Conservation (phyloP, 2,329 filamentous ascomycete genomes). For the Hypoxylon sp. region DNA sequence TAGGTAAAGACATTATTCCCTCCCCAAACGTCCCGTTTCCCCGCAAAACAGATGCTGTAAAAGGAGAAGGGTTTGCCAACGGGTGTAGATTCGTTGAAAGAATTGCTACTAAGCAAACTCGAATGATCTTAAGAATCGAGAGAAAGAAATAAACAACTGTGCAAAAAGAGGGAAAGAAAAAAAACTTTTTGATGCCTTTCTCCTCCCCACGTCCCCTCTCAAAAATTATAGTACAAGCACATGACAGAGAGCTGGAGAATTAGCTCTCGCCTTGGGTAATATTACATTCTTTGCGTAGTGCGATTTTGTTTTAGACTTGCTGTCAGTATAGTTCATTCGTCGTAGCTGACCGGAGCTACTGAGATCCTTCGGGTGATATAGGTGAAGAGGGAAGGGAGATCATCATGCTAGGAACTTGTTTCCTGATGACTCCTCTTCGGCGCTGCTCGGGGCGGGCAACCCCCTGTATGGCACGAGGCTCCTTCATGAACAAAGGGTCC, state of each 20-base stretch:
- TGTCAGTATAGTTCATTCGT: conserved; percentile 17
- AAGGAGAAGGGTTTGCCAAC: background rate
- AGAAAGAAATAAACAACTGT: conserved; percentile 10
- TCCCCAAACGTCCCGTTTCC: conserved; percentile 4
- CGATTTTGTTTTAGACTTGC: conserved; percentile 8
- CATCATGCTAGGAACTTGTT: conserved; percentile 63
- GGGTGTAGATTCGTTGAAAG: conserved; percentile 14
- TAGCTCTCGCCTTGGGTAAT: conserved; percentile 21
- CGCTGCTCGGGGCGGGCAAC: conserved; percentile 74
- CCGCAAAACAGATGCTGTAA: conserved; percentile 22
- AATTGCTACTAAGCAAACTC: conserved; percentile 16
- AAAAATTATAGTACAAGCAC: conserved; percentile 43
- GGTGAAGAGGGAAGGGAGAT: conserved; percentile 47
- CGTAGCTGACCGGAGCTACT: conserved; percentile 15
- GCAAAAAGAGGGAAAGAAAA: conserved; percentile 18
- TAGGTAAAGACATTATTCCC: conserved; percentile 37
- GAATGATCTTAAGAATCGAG: conserved; percentile 18
- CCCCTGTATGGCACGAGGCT: conserved; percentile 89
- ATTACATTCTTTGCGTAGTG: conserved; percentile 38
- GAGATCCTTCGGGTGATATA: conserved; percentile 38
- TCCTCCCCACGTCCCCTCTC: conserved; percentile 15
- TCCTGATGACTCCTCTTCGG: conserved; percentile 63
- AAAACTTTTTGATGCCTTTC: conserved; percentile 3
- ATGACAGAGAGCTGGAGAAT: background rate
- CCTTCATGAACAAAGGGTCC: conserved; percentile 88